These are phyloP conservation scores for Colletotrichum neosansevieriae DNA, from an alignment of 2,329 filamentous ascomycete genomes.

Conservation along the genomic window DNA sequence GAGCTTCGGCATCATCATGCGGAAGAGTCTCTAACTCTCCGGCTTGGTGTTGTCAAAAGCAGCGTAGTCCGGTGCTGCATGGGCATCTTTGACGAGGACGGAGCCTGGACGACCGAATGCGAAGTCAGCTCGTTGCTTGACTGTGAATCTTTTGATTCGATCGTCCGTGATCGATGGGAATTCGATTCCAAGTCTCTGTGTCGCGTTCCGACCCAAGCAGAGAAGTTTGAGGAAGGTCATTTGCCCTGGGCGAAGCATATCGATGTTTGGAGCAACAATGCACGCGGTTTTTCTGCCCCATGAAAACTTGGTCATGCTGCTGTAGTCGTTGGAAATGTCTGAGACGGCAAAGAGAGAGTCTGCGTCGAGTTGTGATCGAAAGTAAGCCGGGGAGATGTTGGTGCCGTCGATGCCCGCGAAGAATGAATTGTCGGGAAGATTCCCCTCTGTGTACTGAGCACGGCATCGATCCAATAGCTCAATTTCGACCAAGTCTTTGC, in stretches of 20 bases:
- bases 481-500: too few relatives aligned
- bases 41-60: neutral
- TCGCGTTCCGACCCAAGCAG: too few relatives aligned
- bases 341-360: too few relatives aligned
- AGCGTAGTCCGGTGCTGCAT: neutral
- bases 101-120: neutral
- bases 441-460: too few relatives aligned
- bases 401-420: neutral
- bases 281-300: too few relatives aligned
- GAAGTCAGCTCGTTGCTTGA: neutral
- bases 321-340: too few relatives aligned
- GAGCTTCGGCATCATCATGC: conserved; percentile 17
- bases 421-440: neutral
- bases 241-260: conserved; percentile 10
- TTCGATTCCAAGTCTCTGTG: too few relatives aligned
- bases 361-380: too few relatives aligned
- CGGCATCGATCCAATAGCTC: too few relatives aligned
- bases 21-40: neutral
- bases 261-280: too few relatives aligned
- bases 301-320: neutral
- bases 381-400: neutral
- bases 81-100: accelerated
- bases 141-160: too few relatives aligned
- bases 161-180: too few relatives aligned
- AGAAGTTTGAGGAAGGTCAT: neutral